A percentile compares a stretch with the other conserved stretches of the same genome.
phyloP scores from a whole-genome alignment of 495 filamentous ascomycete species.

The Penicillium parvum region DNA sequence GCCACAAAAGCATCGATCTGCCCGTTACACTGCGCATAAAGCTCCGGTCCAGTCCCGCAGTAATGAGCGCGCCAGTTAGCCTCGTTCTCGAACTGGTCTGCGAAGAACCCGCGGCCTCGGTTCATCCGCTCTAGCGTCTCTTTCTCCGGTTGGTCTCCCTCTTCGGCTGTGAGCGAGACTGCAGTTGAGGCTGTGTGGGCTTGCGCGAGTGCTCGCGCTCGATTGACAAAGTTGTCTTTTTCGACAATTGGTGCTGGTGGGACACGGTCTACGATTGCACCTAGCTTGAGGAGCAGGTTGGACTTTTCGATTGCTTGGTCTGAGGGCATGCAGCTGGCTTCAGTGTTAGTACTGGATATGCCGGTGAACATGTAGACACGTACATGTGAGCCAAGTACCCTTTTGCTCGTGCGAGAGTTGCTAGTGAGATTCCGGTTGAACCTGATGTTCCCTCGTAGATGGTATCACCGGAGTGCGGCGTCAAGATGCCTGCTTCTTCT shows the following conservation, averaged over 20 bases:
- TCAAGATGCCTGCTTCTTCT: slow-evolving; percentile 71
- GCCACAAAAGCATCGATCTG: slow-evolving; percentile 84
- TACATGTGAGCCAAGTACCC: slow-evolving; percentile 92
- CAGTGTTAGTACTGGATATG: slow-evolving; percentile 10
- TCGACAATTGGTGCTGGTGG: slow-evolving; percentile 87
- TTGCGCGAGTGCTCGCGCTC: slow-evolving; percentile 69
- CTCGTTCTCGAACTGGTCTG: slow-evolving; percentile 90
- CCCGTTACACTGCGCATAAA: slow-evolving; percentile 72
- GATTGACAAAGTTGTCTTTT: slow-evolving; percentile 90
- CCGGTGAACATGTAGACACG: slow-evolving; percentile 10
- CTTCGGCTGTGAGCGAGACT: slow-evolving; percentile 2
- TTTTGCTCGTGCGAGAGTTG: slow-evolving; percentile 77
- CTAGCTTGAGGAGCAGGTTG: slow-evolving; percentile 80
- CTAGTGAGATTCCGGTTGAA: slow-evolving; percentile 89
- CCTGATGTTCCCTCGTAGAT: slow-evolving; percentile 98
- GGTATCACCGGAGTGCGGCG: slow-evolving; percentile 77
- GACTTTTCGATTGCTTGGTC: slow-evolving; percentile 90
- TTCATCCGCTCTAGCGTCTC: slow-evolving; percentile 14
- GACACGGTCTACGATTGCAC: slow-evolving; percentile 84
- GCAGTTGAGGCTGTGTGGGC: slow-evolving; percentile 60
- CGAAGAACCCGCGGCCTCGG: slow-evolving; percentile 72
- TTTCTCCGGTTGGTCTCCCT: slow-evolving; percentile 4
- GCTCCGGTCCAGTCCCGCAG: slow-evolving; percentile 81
- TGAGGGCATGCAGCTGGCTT: slow-evolving; percentile 78
- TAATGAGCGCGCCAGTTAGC: slow-evolving; percentile 86